Conservation (phyloP, 2,329 filamentous ascomycete species). For the Phialophora expanda region DNA sequence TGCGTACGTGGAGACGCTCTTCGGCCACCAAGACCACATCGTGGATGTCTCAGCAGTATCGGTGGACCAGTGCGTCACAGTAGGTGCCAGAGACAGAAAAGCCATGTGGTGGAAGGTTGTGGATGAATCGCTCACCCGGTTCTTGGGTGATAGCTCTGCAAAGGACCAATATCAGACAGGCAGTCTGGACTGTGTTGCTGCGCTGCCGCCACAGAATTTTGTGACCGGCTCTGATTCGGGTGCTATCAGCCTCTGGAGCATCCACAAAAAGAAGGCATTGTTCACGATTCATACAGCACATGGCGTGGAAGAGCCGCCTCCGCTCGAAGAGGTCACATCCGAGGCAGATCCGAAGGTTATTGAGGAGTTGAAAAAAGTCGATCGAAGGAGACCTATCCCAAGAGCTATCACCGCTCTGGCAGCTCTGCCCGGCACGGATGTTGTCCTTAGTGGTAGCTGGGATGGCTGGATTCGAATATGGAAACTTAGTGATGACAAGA, state of each 20-base stretch:
- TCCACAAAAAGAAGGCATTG: conserved; percentile 93
- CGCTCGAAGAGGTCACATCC: conserved; percentile 73
- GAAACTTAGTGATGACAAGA: conserved; percentile 83
- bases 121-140: conserved; percentile 94
- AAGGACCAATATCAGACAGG: conserved; percentile 69
- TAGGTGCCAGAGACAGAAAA: conserved; percentile 87
- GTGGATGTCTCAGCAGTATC: conserved; percentile 81
- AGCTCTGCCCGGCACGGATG: conserved; percentile 85
- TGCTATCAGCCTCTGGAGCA: conserved; percentile 81
- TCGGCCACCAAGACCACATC: conserved; percentile 92
- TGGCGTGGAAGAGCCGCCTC: conserved; percentile 75
- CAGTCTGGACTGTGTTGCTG: conserved; percentile 88
- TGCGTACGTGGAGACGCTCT: conserved; percentile 93
- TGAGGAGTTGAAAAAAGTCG: conserved; percentile 49
- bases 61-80: conserved; percentile 86
- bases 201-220: conserved; percentile 88
- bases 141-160: conserved; percentile 72
- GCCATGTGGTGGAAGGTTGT: conserved; percentile 94
- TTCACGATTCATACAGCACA: conserved; percentile 81
- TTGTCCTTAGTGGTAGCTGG: conserved; percentile 92
- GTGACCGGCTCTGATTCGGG: conserved; percentile 95
- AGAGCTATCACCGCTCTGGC: conserved; percentile 89
- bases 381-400: conserved; percentile 68
- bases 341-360: conserved; percentile 66
- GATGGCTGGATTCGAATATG: conserved; percentile 86